Conservation (phyloP, 345 rosid genomes). For the Euphorbia peplus region DNA sequence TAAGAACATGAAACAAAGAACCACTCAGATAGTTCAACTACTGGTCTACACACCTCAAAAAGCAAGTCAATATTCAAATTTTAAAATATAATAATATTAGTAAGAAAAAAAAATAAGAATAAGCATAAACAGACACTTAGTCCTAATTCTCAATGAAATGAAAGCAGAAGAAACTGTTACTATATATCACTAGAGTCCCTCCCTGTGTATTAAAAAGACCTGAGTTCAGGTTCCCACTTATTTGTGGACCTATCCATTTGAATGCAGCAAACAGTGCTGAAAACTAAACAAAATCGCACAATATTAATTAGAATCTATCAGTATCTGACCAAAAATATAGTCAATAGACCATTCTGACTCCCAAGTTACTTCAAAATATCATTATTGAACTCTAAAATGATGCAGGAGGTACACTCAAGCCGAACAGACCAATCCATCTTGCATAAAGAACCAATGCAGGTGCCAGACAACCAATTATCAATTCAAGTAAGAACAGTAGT, state of each 20-base stretch:
- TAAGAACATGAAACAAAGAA: conserved; percentile 39
- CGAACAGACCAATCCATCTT: not conserved
- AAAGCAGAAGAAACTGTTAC: not conserved
- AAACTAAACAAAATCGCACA: not conserved
- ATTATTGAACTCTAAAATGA: not conserved
- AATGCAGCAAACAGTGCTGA: not conserved
- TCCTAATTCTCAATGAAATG: conserved; percentile 1
- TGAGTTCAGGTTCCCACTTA: not conserved
- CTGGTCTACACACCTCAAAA: not conserved
- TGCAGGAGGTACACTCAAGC: not conserved
- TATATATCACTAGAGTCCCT: not conserved
- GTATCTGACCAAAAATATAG: not conserved
- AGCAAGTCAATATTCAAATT: not conserved
- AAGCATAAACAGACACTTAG: not conserved
- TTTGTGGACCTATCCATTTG: not conserved
- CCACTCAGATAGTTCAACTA: conserved; percentile 7
- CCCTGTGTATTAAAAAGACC: not conserved
- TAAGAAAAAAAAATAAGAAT: not conserved
- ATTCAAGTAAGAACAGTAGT: not conserved
- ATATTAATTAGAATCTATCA: not conserved
- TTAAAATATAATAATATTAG: too few species aligned
- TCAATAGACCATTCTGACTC: not conserved
- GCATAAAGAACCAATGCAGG: not conserved
- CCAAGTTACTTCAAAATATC: not conserved
- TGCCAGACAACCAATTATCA: not conserved